phyloP scores from a whole-genome alignment of 73 alveolate genomes.

The Paramecium octaurelia region DNA sequence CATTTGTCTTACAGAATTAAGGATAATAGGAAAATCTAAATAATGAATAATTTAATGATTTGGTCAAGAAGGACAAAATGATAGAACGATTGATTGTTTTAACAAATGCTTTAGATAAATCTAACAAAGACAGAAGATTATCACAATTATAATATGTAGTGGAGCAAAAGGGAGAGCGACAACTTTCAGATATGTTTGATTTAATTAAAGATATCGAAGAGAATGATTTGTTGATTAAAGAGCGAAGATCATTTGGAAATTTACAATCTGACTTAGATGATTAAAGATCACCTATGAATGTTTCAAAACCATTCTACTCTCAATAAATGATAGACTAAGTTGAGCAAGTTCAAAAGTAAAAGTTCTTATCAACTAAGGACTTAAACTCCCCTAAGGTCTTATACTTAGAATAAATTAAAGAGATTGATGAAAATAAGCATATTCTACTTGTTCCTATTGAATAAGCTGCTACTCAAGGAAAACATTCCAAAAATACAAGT shows the following conservation, averaged over 20 bases:
- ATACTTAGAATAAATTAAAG: not conserved
- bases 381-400: not conserved
- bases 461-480: not conserved
- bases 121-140: not conserved
- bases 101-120: not conserved
- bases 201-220: not conserved
- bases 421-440: slow-evolving; percentile 5
- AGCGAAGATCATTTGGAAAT: not conserved
- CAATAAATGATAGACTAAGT: not conserved
- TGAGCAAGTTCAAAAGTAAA: not conserved
- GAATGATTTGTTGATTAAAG: not conserved
- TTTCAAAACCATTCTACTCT: not conserved
- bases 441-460: not conserved
- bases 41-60: not conserved
- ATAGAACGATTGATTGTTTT: not conserved
- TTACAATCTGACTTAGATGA: not conserved
- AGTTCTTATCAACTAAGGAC: not conserved
- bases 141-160: not conserved
- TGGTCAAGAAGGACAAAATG: not conserved
- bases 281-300: not conserved
- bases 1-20: not conserved
- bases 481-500: not conserved
- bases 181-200: not conserved
- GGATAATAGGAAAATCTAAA: not conserved
- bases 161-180: not conserved